Evolutionary conservation across 2,329 filamentous ascomycete species (phyloP), one percentile per base, ranked within the genome.

Genomic region (Fusarium burgessii): DNA sequence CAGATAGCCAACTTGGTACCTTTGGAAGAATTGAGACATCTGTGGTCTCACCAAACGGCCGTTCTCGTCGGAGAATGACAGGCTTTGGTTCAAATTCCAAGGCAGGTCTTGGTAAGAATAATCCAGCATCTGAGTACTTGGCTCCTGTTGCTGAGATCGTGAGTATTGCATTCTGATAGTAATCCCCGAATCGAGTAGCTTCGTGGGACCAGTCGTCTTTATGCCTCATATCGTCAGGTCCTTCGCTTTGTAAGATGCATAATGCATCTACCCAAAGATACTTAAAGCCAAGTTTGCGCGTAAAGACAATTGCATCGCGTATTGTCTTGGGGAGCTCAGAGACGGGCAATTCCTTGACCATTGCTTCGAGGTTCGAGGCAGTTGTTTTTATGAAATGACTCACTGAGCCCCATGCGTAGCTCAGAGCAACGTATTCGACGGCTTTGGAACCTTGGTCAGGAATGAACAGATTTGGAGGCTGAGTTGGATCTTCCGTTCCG

Each of bases 241-340:
- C 54, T 5, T 57, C 42, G 3, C 54, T 57, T 49, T 57, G 42
- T 17, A 57, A 23, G 11, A 57, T 57, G 1, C 42, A 57, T 5
- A 57, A 17, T 3, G 42, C 42, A 12, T 57, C 42, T 9, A 57
- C 54, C 42, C 42, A 57, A 12, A 57, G 11, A 9, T 57, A 57
- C 14, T 7, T 49, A 5, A 57, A 47, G 10, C 54, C n/a, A 3
- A 57, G 42, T 23, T 32, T 45, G 3, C 54, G 42, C 3, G 54
- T 57, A 8, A 49, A 38, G 10, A 40, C 6, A 1, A 57, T 49
- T 5, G 54, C 54, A 18, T 57, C 54, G 14, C 17, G n/a, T 18
- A 49, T 57, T 0, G 54, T 57, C 27, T 57, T 25, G 2, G 54
- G 42, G 1, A 57, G 42, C 4, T 49, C 7, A 40, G 42, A 8